Base-by-base conservation (phyloP, 2,329 filamentous ascomycete species). In the Colletotrichum cuscutae region DNA sequence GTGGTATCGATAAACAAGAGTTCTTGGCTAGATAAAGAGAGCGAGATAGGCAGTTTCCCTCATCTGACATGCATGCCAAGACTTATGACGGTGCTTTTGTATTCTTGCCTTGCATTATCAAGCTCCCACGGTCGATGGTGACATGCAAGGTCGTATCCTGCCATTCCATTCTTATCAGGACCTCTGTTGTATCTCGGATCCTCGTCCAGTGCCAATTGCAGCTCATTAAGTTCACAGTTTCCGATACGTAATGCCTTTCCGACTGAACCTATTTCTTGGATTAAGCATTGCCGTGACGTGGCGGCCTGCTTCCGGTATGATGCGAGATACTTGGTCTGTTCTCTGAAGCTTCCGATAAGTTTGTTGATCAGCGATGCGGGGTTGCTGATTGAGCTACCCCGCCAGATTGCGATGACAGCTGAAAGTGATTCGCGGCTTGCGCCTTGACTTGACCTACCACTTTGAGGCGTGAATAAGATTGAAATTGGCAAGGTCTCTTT, bases 1-100 rank as follows among this genome's bases (percentile, higher is more conserved):
- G 9, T 9, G 1, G 15, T 52, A 37, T 30, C 15, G 26, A n/a
- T 15, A 7, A 49, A 13, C 15, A 42, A 42, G 15, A 42, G 37
- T 19, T 32, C 32, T 35, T 28, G 12, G 30, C 42, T 11, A 49
- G 42, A 49, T 32, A n/a, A 54, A 62, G 65, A 60, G 6, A n/a
- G 32, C 24, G 35, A 19, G 28, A 32, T 63, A 63, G 19, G 30
- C 30, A 24, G 22, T 13, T 68, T 49, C 4, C 3, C 57, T 32
- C 37, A 62, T 57, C 49, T 46, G 46, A 62, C 37, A 49, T 68
- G 49, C 32, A 56, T 63, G 58, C 58, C 65, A 68, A 68, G 65
- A 42, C 46, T 30, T 28, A 9, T 32, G 46, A 68, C 35, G 32
- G 65, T 2, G 15, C 22, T 32, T 54, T 63, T 13, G 49, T 42